Evolutionary conservation across 2,329 filamentous ascomycete genomes (phyloP), one percentile per base, ranked within the genome.

Genomic region (Mariannaea sp.): DNA sequence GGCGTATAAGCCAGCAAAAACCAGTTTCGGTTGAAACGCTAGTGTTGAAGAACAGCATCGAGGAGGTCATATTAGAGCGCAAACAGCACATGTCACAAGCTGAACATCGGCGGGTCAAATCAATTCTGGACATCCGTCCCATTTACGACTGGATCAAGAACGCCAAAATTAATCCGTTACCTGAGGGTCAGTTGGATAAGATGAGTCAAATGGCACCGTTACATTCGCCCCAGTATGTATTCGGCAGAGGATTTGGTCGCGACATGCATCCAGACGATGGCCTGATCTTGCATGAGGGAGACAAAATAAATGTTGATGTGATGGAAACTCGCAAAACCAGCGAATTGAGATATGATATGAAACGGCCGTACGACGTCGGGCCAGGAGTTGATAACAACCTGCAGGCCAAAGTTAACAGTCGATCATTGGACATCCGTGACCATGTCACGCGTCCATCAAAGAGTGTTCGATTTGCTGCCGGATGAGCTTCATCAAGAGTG

Each of bases 21-120:
- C 83, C 85, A 0, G 92, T 97, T 0, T 84, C 84, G 7, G 92
- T 96, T 0, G 91, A 97, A 73, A 97, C 92, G 0, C 75, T 97
- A 1, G 87, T 97, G 1, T 75, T 97, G 5, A 82, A 82, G 48
- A 85, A 84, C 52, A 95, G 89, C 8, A 83, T 97, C 8, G 93
- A 97, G 66, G 90, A 97, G 69, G 83, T 87, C 13, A 93, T 97
- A 65, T 77, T 95, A 5, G 79, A 87, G 53, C 82, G 90, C 4
- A 80, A 89, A 38, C 81, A 84, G 59, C 79, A 85, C 27, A 93
- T 96, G 89, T 89, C 87, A 1, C 84, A 84, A 51, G 80, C 80
- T 2, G 83, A 86, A 62, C 81, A 85, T 56, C 75, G 77, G 40
- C 76, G 75, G 47, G 77, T 79, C 57, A 84, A 80, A 61, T 77